Conservation (phyloP, 208 protist species). For the Trypanosoma mega region DNA sequence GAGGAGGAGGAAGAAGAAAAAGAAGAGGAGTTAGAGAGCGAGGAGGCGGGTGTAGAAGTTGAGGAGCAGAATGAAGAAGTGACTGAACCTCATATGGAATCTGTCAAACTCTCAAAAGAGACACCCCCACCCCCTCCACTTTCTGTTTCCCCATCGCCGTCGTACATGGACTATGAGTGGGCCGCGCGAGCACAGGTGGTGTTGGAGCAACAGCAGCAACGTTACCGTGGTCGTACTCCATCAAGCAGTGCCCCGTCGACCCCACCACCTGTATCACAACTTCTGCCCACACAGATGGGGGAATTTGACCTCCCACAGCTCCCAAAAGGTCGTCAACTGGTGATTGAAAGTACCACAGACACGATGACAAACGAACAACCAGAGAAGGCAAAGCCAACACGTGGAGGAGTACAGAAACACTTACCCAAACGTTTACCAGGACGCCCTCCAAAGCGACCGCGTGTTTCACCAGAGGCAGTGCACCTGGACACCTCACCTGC, state of each 20-base stretch:
- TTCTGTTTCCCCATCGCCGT: constrained; percentile 19
- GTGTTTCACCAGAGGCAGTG: background rate
- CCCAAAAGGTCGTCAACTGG: constrained; percentile 4
- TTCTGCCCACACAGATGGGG: constrained; percentile 12
- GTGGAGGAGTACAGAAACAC: background rate
- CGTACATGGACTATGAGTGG: constrained; percentile 48
- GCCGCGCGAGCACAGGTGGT: constrained; percentile 33
- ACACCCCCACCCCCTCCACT: background rate
- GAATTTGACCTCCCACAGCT: constrained; percentile 20
- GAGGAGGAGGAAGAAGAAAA: background rate
- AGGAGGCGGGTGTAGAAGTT: background rate
- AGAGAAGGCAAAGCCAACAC: background rate
- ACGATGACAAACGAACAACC: background rate
- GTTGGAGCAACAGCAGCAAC: constrained; percentile 45
- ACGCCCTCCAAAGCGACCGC: background rate
- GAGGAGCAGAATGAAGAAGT: background rate
- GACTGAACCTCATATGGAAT: background rate
- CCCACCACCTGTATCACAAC: background rate
- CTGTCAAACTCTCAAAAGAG: no score
- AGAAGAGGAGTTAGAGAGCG: background rate
- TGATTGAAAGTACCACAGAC: background rate
- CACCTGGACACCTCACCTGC: background rate
- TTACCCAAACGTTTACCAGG: background rate
- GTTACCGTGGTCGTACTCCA: constrained; percentile 17
- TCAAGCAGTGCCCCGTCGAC: constrained; percentile 9